These are phyloP conservation scores for Adansonia digitata DNA, from an alignment of 345 rosid genomes.

Conservation along the genomic window DNA sequence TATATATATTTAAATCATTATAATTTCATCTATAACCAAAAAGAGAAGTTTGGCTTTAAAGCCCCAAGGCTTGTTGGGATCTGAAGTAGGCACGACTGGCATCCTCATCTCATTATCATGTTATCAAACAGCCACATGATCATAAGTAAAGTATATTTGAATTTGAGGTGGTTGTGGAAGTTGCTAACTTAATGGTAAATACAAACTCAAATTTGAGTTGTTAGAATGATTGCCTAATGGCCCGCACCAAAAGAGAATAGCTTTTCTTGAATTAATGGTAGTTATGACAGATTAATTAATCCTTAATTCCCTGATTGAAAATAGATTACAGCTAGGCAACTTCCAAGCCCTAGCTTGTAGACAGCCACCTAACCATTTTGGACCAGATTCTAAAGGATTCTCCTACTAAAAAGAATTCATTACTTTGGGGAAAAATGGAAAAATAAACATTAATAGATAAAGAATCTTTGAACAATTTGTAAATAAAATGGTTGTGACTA, in stretches of 20 bases:
- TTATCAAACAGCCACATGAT: neutral
- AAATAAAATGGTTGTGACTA: neutral
- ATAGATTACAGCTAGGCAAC: neutral
- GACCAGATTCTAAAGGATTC: neutral
- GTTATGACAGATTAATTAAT: neutral
- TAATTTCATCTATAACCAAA: neutral
- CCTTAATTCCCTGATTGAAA: neutral
- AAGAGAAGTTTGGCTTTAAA: neutral
- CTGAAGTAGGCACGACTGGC: neutral
- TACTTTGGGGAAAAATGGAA: neutral
- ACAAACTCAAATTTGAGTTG: neutral
- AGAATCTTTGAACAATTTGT: neutral
- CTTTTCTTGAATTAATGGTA: neutral
- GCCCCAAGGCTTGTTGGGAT: neutral
- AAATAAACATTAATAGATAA: neutral
- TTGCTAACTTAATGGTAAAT: neutral
- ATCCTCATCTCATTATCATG: neutral
- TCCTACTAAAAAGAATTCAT: neutral
- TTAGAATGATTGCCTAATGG: conserved; percentile 8
- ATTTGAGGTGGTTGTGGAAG: neutral
- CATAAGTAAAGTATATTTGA: neutral
- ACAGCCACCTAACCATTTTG: conserved; percentile 17
- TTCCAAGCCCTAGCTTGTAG: neutral
- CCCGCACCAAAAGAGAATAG: neutral
- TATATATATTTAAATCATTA: too few species aligned